Percentiles rank a stretch among this genome's conserved stretches.
phyloP scores from a whole-genome alignment of 2,329 filamentous ascomycete genomes.

The Tolypocladium pustulatum region DNA sequence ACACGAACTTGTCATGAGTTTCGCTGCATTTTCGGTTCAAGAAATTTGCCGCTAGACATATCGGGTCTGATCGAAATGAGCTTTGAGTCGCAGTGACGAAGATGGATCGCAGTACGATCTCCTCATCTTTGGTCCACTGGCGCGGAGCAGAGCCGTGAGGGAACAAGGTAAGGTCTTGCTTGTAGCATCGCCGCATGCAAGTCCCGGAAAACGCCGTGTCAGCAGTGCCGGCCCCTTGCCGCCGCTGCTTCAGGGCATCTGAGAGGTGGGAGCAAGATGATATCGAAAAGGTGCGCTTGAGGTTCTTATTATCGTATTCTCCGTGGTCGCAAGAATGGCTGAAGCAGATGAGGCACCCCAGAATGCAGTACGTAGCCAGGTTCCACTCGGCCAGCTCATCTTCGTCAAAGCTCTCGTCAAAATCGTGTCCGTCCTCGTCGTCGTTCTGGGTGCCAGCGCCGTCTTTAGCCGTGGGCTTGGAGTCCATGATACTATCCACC shows the following conservation, averaged over 20 bases:
- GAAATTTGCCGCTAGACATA: slow-evolving; percentile 39
- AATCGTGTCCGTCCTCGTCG: slow-evolving; percentile 20
- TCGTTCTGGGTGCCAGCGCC: slow-evolving; percentile 19
- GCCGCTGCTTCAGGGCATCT: slow-evolving; percentile 18
- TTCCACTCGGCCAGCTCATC: slow-evolving; percentile 33
- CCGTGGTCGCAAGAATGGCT: slow-evolving; percentile 52
- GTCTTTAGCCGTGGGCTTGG: slow-evolving; percentile 42
- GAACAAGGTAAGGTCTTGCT: slow-evolving; percentile 2
- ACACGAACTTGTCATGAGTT: slow-evolving; percentile 25
- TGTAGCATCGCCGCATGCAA: slow-evolving; percentile 34
- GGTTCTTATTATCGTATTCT: slow-evolving; percentile 42
- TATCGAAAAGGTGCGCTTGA: slow-evolving; percentile 44
- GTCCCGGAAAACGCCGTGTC: slow-evolving; percentile 10
- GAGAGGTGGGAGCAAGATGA: slow-evolving; percentile 19
- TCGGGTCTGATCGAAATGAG: slow-evolving; percentile 27
- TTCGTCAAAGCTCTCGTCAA: slow-evolving; percentile 22
- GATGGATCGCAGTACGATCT: slow-evolving; percentile 35
- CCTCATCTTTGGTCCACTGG: slow-evolving; percentile 40
- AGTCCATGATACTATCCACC: slow-evolving; percentile 42
- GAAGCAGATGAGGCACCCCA: slow-evolving; percentile 49
- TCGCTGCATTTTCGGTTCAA: slow-evolving; percentile 43
- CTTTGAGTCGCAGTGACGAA: slow-evolving; percentile 31
- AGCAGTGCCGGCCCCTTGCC: slow-evolving; percentile 4
- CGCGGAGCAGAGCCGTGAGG: slow-evolving; percentile 11
- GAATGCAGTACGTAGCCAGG: slow-evolving; percentile 42